Conservation (phyloP, 768 basidiomycete species). For the Termitomyces eurrhizus region DNA sequence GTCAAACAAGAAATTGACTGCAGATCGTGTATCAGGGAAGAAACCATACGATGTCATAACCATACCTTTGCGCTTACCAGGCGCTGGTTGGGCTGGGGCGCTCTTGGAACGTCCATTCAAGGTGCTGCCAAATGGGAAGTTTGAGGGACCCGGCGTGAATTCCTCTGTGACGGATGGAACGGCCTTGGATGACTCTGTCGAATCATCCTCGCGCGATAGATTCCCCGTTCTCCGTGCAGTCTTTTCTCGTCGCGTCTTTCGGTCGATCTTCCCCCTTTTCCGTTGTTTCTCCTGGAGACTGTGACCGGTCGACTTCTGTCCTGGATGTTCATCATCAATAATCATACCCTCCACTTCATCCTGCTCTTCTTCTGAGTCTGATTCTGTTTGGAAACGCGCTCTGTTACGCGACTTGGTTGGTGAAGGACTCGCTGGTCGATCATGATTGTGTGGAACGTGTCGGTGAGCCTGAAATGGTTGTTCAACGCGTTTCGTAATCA, state of each 20-base stretch:
- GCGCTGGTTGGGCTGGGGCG: constrained; percentile 22
- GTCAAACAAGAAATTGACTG: constrained; percentile 33
- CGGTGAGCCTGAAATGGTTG: not conserved
- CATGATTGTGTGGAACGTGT: not conserved
- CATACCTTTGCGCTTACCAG: constrained; percentile 48
- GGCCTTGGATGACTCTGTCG: constrained; percentile 1
- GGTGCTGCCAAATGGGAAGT: not conserved
- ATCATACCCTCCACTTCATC: constrained; percentile 52
- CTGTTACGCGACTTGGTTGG: constrained; percentile 4
- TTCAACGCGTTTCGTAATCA: constrained; percentile 5
- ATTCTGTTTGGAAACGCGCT: constrained; percentile 6
- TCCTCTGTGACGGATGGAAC: not conserved
- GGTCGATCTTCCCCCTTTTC: constrained; percentile 28
- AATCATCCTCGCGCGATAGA: constrained; percentile 16
- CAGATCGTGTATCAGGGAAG: not conserved
- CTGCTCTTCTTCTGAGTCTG: constrained; percentile 30
- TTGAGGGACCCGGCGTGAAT: not conserved
- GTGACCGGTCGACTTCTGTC: constrained; percentile 18
- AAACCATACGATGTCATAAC: not conserved
- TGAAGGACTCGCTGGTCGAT: constrained; percentile 5
- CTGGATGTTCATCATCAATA: constrained; percentile 29
- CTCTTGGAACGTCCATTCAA: constrained; percentile 15
- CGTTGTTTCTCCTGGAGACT: constrained; percentile 23
- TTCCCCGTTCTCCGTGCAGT: constrained; percentile 23
- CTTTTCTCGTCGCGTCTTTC: constrained; percentile 29